Evolutionary conservation across 1,284 basidiomycete genomes (phyloP).

Genomic region (Ceratobasidium sp.): DNA sequence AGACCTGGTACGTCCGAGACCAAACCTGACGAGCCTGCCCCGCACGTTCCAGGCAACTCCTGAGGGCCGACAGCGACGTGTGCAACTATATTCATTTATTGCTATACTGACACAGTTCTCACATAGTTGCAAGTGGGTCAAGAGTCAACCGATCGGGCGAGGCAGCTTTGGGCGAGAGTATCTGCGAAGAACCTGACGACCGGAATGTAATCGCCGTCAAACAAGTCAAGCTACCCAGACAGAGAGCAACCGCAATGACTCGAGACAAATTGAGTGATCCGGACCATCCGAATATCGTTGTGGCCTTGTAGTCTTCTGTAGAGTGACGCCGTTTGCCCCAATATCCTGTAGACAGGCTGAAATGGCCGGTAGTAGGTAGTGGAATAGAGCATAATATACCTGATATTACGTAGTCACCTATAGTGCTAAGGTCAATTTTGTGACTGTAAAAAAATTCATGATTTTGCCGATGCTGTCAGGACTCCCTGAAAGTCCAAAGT

Average conservation of each 20-base stretch:
- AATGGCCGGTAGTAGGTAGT: no score
- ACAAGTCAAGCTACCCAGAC: constrained; percentile 96
- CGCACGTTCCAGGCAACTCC: constrained; percentile 68
- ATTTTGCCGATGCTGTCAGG: no score
- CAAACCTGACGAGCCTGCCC: constrained; percentile 56
- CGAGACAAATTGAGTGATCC: constrained; percentile 70
- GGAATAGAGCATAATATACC: no score
- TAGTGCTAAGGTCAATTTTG: no score
- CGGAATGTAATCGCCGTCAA: constrained; percentile 99
- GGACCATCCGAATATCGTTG: no score
- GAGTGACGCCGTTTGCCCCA: no score
- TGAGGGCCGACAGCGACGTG: constrained; percentile 49
- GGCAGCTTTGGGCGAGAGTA: constrained; percentile 98
- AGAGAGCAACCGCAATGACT: constrained; percentile 89
- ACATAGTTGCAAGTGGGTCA: constrained; percentile 94
- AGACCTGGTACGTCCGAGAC: constrained; percentile 66
- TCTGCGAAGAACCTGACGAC: constrained; percentile 96
- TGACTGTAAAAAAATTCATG: no score
- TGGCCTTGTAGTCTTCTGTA: no score
- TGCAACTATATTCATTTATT: constrained; percentile 32
- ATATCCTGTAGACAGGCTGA: no score
- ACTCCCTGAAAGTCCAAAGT: no score
- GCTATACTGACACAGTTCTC: constrained; percentile 48
- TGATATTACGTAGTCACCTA: no score
- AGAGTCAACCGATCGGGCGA: constrained; percentile 96